Conservation (phyloP, 164 flowering plant genomes). For the Sedum album region DNA sequence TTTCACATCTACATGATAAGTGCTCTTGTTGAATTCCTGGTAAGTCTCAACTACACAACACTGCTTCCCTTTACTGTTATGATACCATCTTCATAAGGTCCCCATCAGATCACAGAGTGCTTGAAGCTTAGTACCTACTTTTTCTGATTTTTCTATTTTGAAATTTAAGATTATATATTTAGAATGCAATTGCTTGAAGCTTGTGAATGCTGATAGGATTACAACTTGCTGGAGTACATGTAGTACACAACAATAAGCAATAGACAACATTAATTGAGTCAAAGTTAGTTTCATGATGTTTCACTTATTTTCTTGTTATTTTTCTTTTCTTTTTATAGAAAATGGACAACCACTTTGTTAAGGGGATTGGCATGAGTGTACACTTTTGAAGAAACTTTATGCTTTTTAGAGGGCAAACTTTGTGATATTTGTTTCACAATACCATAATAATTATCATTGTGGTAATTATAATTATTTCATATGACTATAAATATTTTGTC, state of each 20-base stretch:
- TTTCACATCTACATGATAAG: conserved; percentile 38
- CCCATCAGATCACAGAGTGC: conserved; percentile 2
- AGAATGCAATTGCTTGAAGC: conserved; percentile 4
- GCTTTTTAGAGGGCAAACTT: neutral
- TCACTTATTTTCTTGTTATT: neutral
- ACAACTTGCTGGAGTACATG: conserved; percentile 1
- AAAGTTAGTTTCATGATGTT: conserved; percentile 8
- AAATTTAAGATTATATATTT: neutral
- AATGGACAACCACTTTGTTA: neutral
- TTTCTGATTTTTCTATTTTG: neutral
- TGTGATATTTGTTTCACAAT: neutral
- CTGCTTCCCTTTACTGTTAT: neutral
- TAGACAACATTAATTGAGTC: conserved; percentile 1
- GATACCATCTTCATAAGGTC: neutral
- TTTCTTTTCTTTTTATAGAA: neutral
- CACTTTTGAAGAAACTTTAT: neutral
- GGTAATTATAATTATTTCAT: no score
- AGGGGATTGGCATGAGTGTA: conserved; percentile 1
- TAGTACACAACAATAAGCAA: neutral
- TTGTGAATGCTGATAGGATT: conserved; percentile 2
- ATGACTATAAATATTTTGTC: no score
- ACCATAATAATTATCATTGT: no score
- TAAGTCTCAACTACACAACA: neutral
- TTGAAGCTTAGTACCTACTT: neutral
- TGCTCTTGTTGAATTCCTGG: conserved; percentile 34